Percentiles rank a stretch among this genome's conserved stretches.
phyloP scores from a whole-genome alignment of 148 eudicot genomes.

The Chenopodium formosanum region DNA sequence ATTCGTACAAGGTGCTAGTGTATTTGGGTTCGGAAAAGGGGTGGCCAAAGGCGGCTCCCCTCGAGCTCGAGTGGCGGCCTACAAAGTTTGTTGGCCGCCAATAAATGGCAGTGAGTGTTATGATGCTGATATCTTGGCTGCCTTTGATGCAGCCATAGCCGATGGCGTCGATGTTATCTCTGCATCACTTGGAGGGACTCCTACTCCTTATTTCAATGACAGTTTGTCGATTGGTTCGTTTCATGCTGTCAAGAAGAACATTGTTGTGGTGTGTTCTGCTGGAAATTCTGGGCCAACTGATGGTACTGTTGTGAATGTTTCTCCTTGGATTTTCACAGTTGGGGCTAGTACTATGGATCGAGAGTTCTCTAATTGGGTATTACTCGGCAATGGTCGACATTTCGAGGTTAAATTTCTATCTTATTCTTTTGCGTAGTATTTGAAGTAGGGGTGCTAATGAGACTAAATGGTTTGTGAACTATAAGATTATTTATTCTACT shows the following conservation, averaged over 20 bases:
- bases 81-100: slow-evolving; percentile 84
- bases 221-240: slow-evolving; percentile 81
- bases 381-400: slow-evolving; percentile 47
- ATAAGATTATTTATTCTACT: too few relatives aligned
- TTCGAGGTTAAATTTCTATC: slow-evolving; percentile 35
- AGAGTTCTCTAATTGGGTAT: slow-evolving; percentile 55
- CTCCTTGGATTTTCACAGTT: slow-evolving; percentile 86
- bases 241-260: slow-evolving; percentile 70
- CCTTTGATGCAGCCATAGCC: slow-evolving; percentile 70
- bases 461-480: too few relatives aligned
- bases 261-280: slow-evolving; percentile 70
- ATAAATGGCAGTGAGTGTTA: slow-evolving; percentile 66
- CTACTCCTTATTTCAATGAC: slow-evolving; percentile 48
- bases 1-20: slow-evolving; percentile 56
- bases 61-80: slow-evolving; percentile 75
- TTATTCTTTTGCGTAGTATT: not conserved
- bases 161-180: slow-evolving; percentile 91
- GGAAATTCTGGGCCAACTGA: slow-evolving; percentile 77
- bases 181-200: slow-evolving; percentile 72
- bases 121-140: slow-evolving; percentile 84
- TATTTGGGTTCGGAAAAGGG: slow-evolving; percentile 74
- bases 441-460: too few relatives aligned
- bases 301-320: slow-evolving; percentile 56
- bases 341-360: slow-evolving; percentile 96
- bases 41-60: slow-evolving; percentile 93